A percentile compares a stretch with the other conserved stretches of the same genome.
These are phyloP conservation scores for Aspergillus fischeri DNA, from an alignment of 2,329 filamentous ascomycete species.

Conservation along the genomic window DNA sequence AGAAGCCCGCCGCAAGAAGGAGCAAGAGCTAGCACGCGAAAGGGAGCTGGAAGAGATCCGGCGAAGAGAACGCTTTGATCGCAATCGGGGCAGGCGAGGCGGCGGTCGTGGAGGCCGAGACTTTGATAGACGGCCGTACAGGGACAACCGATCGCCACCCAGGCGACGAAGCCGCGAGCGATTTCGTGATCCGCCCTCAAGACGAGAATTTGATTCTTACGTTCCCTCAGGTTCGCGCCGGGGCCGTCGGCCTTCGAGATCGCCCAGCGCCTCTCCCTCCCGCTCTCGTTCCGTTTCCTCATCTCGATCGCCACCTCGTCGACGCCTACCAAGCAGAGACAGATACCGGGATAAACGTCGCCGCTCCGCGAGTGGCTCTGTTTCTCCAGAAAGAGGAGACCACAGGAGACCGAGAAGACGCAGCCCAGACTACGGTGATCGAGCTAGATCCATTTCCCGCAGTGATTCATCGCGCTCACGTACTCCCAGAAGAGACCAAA, in stretches of 20 bases:
- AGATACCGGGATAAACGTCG: conserved; percentile 27
- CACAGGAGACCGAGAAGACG: conserved; percentile 33
- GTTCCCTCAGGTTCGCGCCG: conserved; percentile 45
- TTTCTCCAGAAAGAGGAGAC: conserved; percentile 37
- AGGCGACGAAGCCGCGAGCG: conserved; percentile 46
- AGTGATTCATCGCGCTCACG: conserved; percentile 52
- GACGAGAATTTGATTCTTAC: conserved; percentile 55
- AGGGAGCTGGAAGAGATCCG: conserved; percentile 65
- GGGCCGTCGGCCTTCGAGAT: conserved; percentile 36
- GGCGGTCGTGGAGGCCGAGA: conserved; percentile 37
- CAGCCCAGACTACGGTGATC: conserved; percentile 42
- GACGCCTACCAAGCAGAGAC: conserved; percentile 21
- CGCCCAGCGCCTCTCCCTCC: conserved; percentile 28
- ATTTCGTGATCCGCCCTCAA: conserved; percentile 42
- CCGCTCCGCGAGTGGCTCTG: conserved; percentile 35
- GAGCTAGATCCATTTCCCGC: conserved; percentile 47
- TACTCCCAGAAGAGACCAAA: conserved; percentile 48
- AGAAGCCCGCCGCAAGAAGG: conserved; percentile 65
- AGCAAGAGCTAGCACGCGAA: conserved; percentile 68
- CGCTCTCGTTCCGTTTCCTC: conserved; percentile 29
- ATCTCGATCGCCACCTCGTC: conserved; percentile 29
- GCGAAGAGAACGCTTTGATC: conserved; percentile 48
- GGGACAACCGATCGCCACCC: conserved; percentile 51
- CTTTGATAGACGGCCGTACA: conserved; percentile 46
- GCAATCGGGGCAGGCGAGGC: conserved; percentile 33